These are phyloP conservation scores for Coemansia sp. DNA, from an alignment of 192 early-diverging fungal species.

Conservation along the genomic window DNA sequence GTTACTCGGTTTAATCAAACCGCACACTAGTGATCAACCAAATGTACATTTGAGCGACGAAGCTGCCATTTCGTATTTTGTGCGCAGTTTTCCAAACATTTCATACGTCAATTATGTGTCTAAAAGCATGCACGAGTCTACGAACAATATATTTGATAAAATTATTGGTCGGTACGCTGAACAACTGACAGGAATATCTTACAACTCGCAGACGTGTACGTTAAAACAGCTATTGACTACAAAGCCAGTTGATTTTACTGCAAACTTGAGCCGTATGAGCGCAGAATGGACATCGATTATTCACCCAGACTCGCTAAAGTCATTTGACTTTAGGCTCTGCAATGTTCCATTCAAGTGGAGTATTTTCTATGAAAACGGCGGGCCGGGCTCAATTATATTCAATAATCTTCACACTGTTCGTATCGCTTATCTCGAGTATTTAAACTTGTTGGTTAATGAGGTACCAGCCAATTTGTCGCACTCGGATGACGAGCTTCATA, in stretches of 20 bases:
- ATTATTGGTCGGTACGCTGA: background rate
- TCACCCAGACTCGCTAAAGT: background rate
- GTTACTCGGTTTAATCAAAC: background rate
- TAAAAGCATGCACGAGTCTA: background rate
- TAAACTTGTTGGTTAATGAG: background rate
- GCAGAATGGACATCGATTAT: background rate
- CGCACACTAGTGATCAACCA: background rate
- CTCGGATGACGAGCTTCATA: background rate
- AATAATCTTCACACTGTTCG: background rate
- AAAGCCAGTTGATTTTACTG: background rate
- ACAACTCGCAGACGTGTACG: background rate
- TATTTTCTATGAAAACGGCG: background rate
- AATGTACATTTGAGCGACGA: background rate
- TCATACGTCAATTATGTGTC: background rate
- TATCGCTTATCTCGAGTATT: background rate
- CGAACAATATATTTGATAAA: background rate
- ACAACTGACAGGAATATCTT: background rate
- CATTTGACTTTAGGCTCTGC: background rate
- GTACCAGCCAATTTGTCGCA: background rate
- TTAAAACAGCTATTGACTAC: background rate
- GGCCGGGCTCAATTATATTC: background rate
- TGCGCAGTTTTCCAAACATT: background rate
- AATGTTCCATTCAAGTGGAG: background rate
- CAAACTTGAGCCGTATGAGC: background rate
- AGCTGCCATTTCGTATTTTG: background rate